These are phyloP conservation scores for Lupinus albus DNA, from an alignment of 306 rosid genomes.

Conservation along the genomic window DNA sequence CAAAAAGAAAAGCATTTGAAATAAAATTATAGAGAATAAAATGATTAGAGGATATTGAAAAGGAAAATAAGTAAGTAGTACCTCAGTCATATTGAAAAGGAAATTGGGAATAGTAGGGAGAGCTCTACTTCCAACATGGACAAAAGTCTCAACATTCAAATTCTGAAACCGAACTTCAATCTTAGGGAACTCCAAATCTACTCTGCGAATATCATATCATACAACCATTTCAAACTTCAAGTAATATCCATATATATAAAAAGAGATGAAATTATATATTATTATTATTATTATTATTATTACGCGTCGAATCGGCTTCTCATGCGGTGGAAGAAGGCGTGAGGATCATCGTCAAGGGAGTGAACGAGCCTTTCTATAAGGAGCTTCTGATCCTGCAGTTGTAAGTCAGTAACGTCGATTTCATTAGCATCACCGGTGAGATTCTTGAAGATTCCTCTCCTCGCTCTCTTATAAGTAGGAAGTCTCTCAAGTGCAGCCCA, in stretches of 20 bases:
- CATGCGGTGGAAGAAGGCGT: conserved; percentile 68
- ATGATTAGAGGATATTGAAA: not conserved
- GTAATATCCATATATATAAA: not conserved
- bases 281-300: too few species aligned
- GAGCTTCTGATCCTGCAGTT: conserved; percentile 65
- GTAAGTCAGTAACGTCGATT: conserved; percentile 68
- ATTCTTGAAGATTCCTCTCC: conserved; percentile 80
- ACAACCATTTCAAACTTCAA: not conserved
- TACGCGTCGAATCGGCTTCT: conserved; percentile 82
- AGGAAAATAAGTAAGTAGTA: conserved; percentile 19
- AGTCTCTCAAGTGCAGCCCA: conserved; percentile 97
- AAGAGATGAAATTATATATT: conserved; percentile 10
- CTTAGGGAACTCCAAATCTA: conserved; percentile 81
- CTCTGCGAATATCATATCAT: conserved; percentile 52
- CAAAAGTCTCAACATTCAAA: conserved; percentile 77
- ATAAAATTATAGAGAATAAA: too few species aligned
- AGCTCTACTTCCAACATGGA: conserved; percentile 95
- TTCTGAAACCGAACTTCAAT: conserved; percentile 89
- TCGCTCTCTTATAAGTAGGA: conserved; percentile 77
- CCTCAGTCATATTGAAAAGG: conserved; percentile 87
- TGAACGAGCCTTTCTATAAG: conserved; percentile 62
- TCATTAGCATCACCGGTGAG: conserved; percentile 64
- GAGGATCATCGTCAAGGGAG: conserved; percentile 68
- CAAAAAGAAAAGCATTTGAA: not conserved
- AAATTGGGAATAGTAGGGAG: conserved; percentile 94